Base-by-base conservation (phyloP, 257 asterid genomes). In the Solanum habrochaites region DNA sequence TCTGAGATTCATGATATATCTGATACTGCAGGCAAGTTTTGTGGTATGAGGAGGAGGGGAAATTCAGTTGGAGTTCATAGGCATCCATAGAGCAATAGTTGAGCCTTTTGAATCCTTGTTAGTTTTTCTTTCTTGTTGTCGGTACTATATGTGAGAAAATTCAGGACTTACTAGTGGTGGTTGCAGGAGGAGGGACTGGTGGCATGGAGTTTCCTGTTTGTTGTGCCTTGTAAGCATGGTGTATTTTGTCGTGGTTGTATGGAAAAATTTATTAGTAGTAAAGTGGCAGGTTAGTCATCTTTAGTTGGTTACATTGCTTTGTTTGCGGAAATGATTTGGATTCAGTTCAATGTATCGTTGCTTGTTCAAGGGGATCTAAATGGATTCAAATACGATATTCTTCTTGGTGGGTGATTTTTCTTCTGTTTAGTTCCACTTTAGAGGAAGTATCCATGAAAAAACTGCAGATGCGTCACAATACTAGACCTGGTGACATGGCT, bases 281-380 rank as follows among this genome's bases (percentile, higher is more conserved):
- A 87, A 74, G 58, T 85, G 85, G 77, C 25, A 87, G 52, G 66
- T 84, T 60, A 83, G 78, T 88, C 67, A 85, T 89, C 84, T n/a
- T 88, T 37, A 91, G 74, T 70, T 89, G 93, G 94, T 39, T 90
- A 9, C 31, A 77, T 1, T 92, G 13, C 89, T 82, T 89, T 12
- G 78, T 83, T 32, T 86, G 93, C 82, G 98, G 95, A n/a, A 40
- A 56, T 95, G 2, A 87, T 91, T 86, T 95, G 98, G 98, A 88
- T n/a, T 90, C 16, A 56, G 91, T 15, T 82, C 93, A 49, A 83
- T 11, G 18, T 94, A 56, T 93, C 98, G 75, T 86, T 90, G 87
- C 85, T 90, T 29, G 72, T 93, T 25, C 89, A 90, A 87, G 92
- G n/a, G n/a, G 91, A 80, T 91, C 93, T 2, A 92, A 88, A 87